These are phyloP conservation scores for Pelargonium fulgidum DNA, from an alignment of 441 rosid genomes.

Conservation along the genomic window DNA sequence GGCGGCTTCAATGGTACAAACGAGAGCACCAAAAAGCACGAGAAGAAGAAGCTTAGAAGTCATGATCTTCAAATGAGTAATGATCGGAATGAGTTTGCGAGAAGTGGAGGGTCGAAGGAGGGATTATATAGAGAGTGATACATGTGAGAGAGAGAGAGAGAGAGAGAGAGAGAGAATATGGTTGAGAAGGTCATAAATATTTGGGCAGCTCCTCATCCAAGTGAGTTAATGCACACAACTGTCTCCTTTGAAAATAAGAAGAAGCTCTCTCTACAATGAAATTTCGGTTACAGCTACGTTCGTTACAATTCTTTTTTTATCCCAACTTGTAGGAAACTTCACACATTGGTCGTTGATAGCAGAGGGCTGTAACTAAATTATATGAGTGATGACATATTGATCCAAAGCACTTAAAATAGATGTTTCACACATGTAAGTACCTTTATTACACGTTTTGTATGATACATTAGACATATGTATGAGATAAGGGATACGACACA, in stretches of 20 bases:
- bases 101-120: slow-evolving; percentile 17
- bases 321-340: not conserved
- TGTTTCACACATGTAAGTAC: no score
- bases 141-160: no score
- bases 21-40: slow-evolving; percentile 33
- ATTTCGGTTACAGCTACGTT: not conserved
- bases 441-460: no score
- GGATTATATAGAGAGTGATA: slow-evolving; percentile 23
- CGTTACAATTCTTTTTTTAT: not conserved
- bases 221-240: slow-evolving; percentile 38
- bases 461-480: no score
- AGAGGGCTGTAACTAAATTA: no score
- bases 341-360: no score
- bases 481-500: no score
- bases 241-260: slow-evolving; percentile 27
- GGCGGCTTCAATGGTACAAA: slow-evolving; percentile 23
- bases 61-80: no score
- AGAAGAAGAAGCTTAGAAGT: slow-evolving; percentile 27
- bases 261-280: not conserved
- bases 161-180: no score
- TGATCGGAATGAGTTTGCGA: slow-evolving; percentile 20
- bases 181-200: slow-evolving; percentile 31
- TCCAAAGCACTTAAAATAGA: no score
- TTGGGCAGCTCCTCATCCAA: slow-evolving; percentile 34
- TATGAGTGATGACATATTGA: no score